Percentiles rank a stretch among this genome's conserved stretches.
These are phyloP conservation scores for Phytophthora cajani DNA, from an alignment of 352 stramenopile species.

Conservation along the genomic window DNA sequence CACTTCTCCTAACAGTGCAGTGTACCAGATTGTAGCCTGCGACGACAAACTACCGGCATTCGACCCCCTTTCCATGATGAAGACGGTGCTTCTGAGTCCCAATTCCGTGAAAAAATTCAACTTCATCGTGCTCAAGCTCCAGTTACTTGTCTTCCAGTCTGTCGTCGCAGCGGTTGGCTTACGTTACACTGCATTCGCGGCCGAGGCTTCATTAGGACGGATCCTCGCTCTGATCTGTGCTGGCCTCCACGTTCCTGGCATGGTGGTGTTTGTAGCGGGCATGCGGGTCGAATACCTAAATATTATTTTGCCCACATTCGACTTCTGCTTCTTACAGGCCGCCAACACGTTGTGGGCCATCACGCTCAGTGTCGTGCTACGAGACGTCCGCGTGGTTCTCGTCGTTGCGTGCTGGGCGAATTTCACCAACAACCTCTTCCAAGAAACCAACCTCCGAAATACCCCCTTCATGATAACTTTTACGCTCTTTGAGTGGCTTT, in stretches of 20 bases:
- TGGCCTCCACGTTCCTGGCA: slow-evolving; percentile 13
- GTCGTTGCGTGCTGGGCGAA: slow-evolving; percentile 14
- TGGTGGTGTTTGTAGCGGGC: slow-evolving; percentile 8
- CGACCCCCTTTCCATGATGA: slow-evolving; percentile 13
- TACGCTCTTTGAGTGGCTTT: slow-evolving; percentile 11
- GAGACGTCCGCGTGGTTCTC: slow-evolving; percentile 12
- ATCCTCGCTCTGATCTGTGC: slow-evolving; percentile 18
- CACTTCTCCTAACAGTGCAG: not conserved
- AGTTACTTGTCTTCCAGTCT: not conserved
- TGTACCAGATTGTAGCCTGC: slow-evolving; percentile 21
- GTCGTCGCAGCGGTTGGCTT: slow-evolving; percentile 7
- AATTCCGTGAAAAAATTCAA: slow-evolving; percentile 18
- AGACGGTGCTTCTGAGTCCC: slow-evolving; percentile 18
- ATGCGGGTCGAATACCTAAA: slow-evolving; percentile 27
- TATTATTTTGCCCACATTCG: slow-evolving; percentile 21
- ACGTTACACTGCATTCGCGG: slow-evolving; percentile 14
- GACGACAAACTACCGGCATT: slow-evolving; percentile 13
- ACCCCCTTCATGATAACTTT: slow-evolving; percentile 6
- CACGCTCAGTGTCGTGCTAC: slow-evolving; percentile 3
- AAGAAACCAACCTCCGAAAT: slow-evolving; percentile 25
- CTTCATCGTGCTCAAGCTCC: not conserved
- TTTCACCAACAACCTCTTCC: slow-evolving; percentile 18
- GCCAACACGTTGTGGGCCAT: slow-evolving; percentile 22
- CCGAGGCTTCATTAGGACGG: slow-evolving; percentile 2
- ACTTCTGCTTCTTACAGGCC: slow-evolving; percentile 26